Percentiles rank a stretch among this genome's conserved stretches.
These are phyloP conservation scores for Hypoxylon sp. DNA, from an alignment of 2,329 filamentous ascomycete genomes.

Conservation along the genomic window DNA sequence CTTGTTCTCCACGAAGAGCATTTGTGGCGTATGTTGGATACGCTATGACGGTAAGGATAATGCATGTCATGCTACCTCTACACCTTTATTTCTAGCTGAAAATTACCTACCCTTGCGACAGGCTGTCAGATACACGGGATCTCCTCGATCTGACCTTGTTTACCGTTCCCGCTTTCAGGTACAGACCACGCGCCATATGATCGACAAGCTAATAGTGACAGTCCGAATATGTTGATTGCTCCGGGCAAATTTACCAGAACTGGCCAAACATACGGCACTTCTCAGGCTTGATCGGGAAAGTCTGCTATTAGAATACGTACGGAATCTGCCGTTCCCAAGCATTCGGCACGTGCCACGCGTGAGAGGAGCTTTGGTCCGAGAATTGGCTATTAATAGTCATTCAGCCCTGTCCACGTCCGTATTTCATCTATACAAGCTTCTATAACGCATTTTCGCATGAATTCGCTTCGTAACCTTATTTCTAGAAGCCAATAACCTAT, in stretches of 20 bases:
- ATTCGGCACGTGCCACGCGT: slow-evolving; percentile 35
- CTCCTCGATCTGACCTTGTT: slow-evolving; percentile 47
- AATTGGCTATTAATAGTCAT: slow-evolving; percentile 27
- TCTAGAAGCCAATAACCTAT: slow-evolving; percentile 15
- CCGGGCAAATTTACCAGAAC: slow-evolving; percentile 39
- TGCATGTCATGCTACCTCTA: slow-evolving; percentile 1
- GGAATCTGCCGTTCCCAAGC: slow-evolving; percentile 39
- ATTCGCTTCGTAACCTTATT: slow-evolving; percentile 14
- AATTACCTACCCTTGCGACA: slow-evolving; percentile 14
- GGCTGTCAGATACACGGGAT: slow-evolving; percentile 24
- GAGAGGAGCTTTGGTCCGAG: slow-evolving; percentile 8
- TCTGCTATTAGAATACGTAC: slow-evolving; percentile 13
- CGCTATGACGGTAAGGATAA: slow-evolving; percentile 15
- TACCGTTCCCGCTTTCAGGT: slow-evolving; percentile 45
- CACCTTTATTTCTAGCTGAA: slow-evolving; percentile 30
- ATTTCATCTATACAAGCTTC: slow-evolving; percentile 20
- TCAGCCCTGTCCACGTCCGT: slow-evolving; percentile 38
- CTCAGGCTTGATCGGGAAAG: slow-evolving; percentile 38
- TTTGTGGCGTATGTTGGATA: slow-evolving; percentile 20
- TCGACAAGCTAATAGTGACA: slow-evolving; percentile 38
- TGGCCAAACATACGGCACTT: slow-evolving; percentile 31
- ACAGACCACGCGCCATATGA: slow-evolving; percentile 36
- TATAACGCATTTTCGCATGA: slow-evolving; percentile 19
- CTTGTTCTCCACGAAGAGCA: slow-evolving; percentile 10
- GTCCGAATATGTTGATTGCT: slow-evolving; percentile 40